These are phyloP conservation scores for Protomyces inundatus DNA, from an alignment of 1,139 yeast genomes.

Conservation along the genomic window DNA sequence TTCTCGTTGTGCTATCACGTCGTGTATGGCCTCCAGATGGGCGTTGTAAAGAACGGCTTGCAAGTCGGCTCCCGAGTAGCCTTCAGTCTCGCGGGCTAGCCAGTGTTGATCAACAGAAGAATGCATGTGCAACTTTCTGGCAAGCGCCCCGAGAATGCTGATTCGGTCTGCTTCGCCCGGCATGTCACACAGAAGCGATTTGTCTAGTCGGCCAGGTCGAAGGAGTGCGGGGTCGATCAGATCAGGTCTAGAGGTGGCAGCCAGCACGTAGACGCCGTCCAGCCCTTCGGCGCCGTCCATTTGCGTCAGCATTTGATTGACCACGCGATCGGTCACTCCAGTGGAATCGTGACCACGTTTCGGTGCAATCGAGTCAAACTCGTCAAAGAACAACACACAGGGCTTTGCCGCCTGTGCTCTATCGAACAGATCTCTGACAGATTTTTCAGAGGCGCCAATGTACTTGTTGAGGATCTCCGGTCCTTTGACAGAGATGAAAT, in stretches of 20 bases:
- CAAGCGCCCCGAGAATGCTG: slow-evolving; percentile 63
- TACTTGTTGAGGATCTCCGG: slow-evolving; percentile 94
- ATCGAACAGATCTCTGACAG: slow-evolving; percentile 86
- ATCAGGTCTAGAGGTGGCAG: slow-evolving; percentile 73
- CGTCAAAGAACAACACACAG: slow-evolving; percentile 89
- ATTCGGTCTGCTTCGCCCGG: slow-evolving; percentile 66
- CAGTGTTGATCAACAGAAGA: slow-evolving; percentile 51
- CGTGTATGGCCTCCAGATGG: slow-evolving; percentile 83
- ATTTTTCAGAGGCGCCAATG: slow-evolving; percentile 95
- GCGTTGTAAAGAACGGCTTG: slow-evolving; percentile 93
- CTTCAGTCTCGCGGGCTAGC: slow-evolving; percentile 60
- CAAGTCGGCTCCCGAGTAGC: slow-evolving; percentile 91
- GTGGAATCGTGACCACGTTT: slow-evolving; percentile 96
- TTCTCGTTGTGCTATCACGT: slow-evolving; percentile 47
- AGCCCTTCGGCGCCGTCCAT: slow-evolving; percentile 99
- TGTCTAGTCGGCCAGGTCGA: slow-evolving; percentile 94
- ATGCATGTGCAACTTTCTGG: slow-evolving; percentile 42
- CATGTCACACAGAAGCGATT: slow-evolving; percentile 82
- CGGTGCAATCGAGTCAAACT: slow-evolving; percentile 95
- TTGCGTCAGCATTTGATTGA: slow-evolving; percentile 92
- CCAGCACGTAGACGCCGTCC: slow-evolving; percentile 92
- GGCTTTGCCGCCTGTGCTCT: slow-evolving; percentile 94
- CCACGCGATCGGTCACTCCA: slow-evolving; percentile 96
- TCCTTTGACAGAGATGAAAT: slow-evolving; percentile 89
- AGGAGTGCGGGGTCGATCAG: slow-evolving; percentile 88